Percentiles rank a stretch among this genome's conserved stretches.
Conservation (phyloP, 1,284 basidiomycete genomes). For the Phylloboletellus chloephorus region DNA sequence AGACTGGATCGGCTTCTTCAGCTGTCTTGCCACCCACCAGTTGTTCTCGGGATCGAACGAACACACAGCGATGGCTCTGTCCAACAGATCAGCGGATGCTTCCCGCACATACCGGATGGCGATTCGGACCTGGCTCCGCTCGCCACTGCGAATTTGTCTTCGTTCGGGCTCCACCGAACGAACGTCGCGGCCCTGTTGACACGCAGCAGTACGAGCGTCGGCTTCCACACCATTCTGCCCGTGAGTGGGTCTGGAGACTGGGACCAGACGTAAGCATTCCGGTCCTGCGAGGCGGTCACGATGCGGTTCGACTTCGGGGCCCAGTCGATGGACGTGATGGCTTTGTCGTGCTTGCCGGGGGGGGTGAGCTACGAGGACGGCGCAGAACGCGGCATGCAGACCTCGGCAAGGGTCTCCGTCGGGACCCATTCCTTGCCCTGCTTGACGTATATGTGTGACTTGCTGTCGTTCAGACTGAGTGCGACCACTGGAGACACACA, state of each 20-base stretch:
- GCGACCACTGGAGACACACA: constrained; percentile 68
- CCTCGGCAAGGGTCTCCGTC: constrained; percentile 83
- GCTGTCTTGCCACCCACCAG: constrained; percentile 98
- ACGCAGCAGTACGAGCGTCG: constrained; percentile 91
- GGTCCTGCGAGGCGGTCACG: constrained; percentile 96
- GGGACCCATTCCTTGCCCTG: constrained; percentile 70
- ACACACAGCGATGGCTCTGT: constrained; percentile 86
- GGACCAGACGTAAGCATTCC: constrained; percentile 99
- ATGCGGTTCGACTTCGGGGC: constrained; percentile 94
- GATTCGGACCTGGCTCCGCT: constrained; percentile 77
- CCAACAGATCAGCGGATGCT: constrained; percentile 5
- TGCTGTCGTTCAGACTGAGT: constrained; percentile 87
- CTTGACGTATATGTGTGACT: constrained; percentile 77
- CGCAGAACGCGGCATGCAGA: constrained; percentile 30
- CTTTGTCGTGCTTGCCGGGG: constrained; percentile 86
- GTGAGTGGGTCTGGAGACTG: constrained; percentile 69
- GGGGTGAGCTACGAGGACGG: neutral
- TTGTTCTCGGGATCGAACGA: constrained; percentile 96
- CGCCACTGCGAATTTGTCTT: constrained; percentile 98
- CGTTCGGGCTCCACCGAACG: constrained; percentile 94
- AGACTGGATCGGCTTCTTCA: constrained; percentile 94
- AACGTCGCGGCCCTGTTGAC: constrained; percentile 95
- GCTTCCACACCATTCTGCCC: constrained; percentile 80
- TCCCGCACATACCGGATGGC: neutral
- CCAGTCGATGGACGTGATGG: constrained; percentile 99